Percentiles rank a stretch among this genome's conserved stretches.
These are phyloP conservation scores for Globisporangium paroecandrum DNA, from an alignment of 352 stramenopile genomes.

Conservation along the genomic window DNA sequence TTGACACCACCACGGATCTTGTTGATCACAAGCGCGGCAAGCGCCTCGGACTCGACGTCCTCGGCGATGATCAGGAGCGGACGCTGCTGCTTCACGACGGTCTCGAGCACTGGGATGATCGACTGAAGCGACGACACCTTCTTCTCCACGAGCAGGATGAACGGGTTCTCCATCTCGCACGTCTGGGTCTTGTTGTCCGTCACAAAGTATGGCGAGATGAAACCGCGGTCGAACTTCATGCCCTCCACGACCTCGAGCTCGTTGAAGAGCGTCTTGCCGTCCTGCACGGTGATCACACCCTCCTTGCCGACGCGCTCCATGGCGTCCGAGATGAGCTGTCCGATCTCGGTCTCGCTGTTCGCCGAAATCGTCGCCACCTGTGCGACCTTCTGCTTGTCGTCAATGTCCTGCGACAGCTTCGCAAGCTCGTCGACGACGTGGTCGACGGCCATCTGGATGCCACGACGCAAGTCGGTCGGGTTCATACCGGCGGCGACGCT, in stretches of 20 bases:
- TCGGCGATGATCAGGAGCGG: slow-evolving; percentile 99
- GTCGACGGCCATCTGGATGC: slow-evolving; percentile 98
- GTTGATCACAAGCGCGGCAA: slow-evolving; percentile 99
- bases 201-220: slow-evolving; percentile 99
- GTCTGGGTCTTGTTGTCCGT: slow-evolving; percentile 99
- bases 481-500: slow-evolving; percentile 99
- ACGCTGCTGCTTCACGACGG: slow-evolving; percentile 94
- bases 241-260: slow-evolving; percentile 99
- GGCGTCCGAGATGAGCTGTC: slow-evolving; percentile 96
- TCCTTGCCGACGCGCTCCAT: slow-evolving; percentile 99
- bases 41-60: slow-evolving; percentile 98
- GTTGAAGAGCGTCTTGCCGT: slow-evolving; percentile 99
- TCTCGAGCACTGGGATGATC: slow-evolving; percentile 98
- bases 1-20: slow-evolving; percentile 99
- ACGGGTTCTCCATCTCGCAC: slow-evolving; percentile 98
- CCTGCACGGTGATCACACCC: slow-evolving; percentile 97
- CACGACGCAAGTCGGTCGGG: slow-evolving; percentile 97
- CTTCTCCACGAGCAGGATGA: slow-evolving; percentile 99
- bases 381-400: slow-evolving; percentile 98
- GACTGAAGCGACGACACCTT: slow-evolving; percentile 97
- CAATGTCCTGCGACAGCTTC: slow-evolving; percentile 96
- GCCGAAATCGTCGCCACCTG: slow-evolving; percentile 99
- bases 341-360: slow-evolving; percentile 98
- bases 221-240: slow-evolving; percentile 99
- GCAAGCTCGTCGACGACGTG: slow-evolving; percentile 93